Evolutionary conservation across 257 asterid species (phyloP), one percentile per base, ranked within the genome.

Genomic region (Nemophila menziesii): DNA sequence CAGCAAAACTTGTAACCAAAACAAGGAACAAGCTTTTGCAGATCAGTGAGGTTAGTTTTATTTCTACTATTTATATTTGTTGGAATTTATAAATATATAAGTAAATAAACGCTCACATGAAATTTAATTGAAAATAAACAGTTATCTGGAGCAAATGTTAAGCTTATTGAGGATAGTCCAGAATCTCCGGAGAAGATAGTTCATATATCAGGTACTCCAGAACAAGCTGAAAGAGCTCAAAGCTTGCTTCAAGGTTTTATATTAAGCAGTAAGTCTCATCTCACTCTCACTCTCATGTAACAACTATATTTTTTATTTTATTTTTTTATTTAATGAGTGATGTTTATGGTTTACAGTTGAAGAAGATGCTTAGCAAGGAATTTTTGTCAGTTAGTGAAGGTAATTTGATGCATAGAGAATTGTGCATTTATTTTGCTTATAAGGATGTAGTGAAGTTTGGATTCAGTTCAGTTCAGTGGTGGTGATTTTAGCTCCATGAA

Each of bases 171-270:
- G 27, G 86, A 80, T 23, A 60, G 67, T 23, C 69, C 85, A 20
- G 93, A 89, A 43, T 51, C 47, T 42, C 74, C 75, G 1, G 87
- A 76, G 64, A 84, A 84, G 73, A 57, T 68, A 6, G 71, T 89
- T 22, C 98, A 80, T 61, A 84, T 89, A 75, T 75, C 94, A 6
- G 98, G 95, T 12, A 80, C 87, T 11, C 86, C 82, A 13, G 98
- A 89, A 64, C 98, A 89, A 72, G 75, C 98, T 1, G 95, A 89
- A 74, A 78, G 79, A 63, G 97, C 97, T 54, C 92, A 89, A 72
- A 83, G 93, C 72, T 52, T 89, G 71, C 97, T 89, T 66, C 92
- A 89, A 68, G 95, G 97, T 33, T 89, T 89, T 56, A 84, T 89
- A 60, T 67, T 80, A 64, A 89, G 92, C 78, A 78, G 97, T 89